Percentiles rank a stretch among this genome's conserved stretches.
Evolutionary conservation across 257 asterid genomes (phyloP).

Genomic region (Pogostemon cablin): DNA sequence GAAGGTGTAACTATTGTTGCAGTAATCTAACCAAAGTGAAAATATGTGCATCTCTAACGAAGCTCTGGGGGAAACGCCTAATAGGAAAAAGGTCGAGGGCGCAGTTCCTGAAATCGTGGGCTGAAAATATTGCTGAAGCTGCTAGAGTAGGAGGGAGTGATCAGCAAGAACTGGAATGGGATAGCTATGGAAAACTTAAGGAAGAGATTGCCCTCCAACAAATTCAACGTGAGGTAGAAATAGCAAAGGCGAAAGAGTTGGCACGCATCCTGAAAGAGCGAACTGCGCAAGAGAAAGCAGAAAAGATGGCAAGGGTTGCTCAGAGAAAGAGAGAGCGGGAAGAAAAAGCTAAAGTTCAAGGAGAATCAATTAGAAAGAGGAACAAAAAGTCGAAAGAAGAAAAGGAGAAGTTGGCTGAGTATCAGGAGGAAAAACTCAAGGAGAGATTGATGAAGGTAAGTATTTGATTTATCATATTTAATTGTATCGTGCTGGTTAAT

Average conservation of each 20-base stretch:
- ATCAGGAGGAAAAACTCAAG: conserved; percentile 67
- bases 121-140: conserved; percentile 71
- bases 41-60: conserved; percentile 60
- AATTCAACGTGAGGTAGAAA: conserved; percentile 50
- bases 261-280: conserved; percentile 50
- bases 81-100: conserved; percentile 71
- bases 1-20: conserved; percentile 32
- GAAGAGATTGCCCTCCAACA: conserved; percentile 53
- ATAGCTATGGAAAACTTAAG: conserved; percentile 66
- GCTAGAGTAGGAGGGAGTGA: conserved; percentile 72
- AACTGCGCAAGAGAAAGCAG: conserved; percentile 57
- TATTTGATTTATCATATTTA: background rate
- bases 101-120: conserved; percentile 66
- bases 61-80: conserved; percentile 73
- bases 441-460: conserved; percentile 77
- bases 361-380: conserved; percentile 42
- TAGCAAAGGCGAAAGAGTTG: conserved; percentile 54
- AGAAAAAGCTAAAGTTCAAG: conserved; percentile 47
- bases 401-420: conserved; percentile 56
- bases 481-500: background rate
- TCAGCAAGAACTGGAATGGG: conserved; percentile 85
- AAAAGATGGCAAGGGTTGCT: conserved; percentile 51
- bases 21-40: conserved; percentile 69
- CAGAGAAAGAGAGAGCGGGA: conserved; percentile 59
- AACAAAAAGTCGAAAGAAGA: conserved; percentile 66